phyloP scores from a whole-genome alignment of 768 basidiomycete species.

The Leccinum truebloodii region DNA sequence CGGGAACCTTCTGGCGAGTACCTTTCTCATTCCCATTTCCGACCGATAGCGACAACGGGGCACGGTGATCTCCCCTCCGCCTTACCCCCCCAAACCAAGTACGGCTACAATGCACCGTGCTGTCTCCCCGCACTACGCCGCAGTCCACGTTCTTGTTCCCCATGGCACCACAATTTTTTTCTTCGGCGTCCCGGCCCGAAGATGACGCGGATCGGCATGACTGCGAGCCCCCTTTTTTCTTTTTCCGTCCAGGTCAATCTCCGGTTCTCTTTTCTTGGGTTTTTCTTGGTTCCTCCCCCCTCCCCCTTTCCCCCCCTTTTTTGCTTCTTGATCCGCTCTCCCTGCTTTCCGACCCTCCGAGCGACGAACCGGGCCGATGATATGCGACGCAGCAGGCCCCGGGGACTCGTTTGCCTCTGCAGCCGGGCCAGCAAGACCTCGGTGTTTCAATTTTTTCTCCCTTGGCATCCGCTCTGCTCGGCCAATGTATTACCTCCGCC shows the following conservation, averaged over 20 bases:
- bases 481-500: neutral
- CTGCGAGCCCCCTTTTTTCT: neutral
- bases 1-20: neutral
- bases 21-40: neutral
- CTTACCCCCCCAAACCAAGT: neutral
- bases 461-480: neutral
- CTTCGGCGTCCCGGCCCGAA: neutral
- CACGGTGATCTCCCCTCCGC: neutral
- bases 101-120: neutral
- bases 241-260: neutral
- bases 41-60: neutral
- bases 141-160: neutral
- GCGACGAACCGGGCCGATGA: neutral
- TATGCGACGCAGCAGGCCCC: neutral
- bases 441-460: neutral
- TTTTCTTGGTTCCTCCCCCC: neutral
- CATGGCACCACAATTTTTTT: neutral
- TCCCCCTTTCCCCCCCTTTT: no score
- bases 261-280: neutral
- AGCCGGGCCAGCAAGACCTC: neutral
- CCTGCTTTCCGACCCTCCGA: neutral
- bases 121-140: neutral
- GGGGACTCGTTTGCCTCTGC: neutral
- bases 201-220: neutral
- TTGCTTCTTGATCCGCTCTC: neutral